Percentiles rank a stretch among this genome's conserved stretches.
phyloP scores from a whole-genome alignment of 1,284 basidiomycete genomes.

The Ceratobasidium sp. region DNA sequence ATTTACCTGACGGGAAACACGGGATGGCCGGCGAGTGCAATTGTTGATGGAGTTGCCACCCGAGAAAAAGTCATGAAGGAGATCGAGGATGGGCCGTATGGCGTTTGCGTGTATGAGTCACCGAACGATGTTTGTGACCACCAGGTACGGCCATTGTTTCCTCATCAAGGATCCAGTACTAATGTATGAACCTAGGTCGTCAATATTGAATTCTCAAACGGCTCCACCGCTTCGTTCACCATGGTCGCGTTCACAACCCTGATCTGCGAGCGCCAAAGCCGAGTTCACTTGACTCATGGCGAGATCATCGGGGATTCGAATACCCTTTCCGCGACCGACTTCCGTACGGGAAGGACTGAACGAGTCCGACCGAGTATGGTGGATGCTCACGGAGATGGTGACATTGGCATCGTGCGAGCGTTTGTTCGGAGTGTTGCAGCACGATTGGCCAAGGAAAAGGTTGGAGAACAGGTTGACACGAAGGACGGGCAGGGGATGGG shows the following conservation, averaged over 20 bases:
- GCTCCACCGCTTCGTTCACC: conserved; percentile 79
- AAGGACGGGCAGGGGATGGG: conserved; percentile 67
- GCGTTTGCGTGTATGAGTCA: conserved; percentile 81
- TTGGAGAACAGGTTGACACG: conserved; percentile 46
- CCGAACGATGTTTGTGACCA: conserved; percentile 83
- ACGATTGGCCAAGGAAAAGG: conserved; percentile 27
- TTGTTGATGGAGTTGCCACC: conserved; percentile 79
- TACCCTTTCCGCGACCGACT: conserved; percentile 78
- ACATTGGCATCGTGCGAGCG: conserved; percentile 70
- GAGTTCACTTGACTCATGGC: conserved; percentile 80
- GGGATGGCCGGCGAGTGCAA: conserved; percentile 67
- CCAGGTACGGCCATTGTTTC: conserved; percentile 53
- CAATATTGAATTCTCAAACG: conserved; percentile 80
- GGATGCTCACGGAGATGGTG: conserved; percentile 75
- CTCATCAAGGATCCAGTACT: not conserved
- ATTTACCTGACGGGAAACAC: conserved; percentile 63
- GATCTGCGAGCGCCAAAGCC: conserved; percentile 76
- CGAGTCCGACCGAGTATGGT: conserved; percentile 16
- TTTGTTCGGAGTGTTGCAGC: conserved; percentile 76
- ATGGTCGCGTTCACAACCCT: conserved; percentile 76
- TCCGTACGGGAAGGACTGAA: conserved; percentile 56
- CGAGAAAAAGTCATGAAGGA: conserved; percentile 77
- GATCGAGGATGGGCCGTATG: conserved; percentile 72
- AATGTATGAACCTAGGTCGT: conserved; percentile 59
- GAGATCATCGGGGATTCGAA: conserved; percentile 85